A percentile compares a stretch with the other conserved stretches of the same genome.
Evolutionary conservation across 2,329 filamentous ascomycete species (phyloP).

Genomic region (Onygena corvina): DNA sequence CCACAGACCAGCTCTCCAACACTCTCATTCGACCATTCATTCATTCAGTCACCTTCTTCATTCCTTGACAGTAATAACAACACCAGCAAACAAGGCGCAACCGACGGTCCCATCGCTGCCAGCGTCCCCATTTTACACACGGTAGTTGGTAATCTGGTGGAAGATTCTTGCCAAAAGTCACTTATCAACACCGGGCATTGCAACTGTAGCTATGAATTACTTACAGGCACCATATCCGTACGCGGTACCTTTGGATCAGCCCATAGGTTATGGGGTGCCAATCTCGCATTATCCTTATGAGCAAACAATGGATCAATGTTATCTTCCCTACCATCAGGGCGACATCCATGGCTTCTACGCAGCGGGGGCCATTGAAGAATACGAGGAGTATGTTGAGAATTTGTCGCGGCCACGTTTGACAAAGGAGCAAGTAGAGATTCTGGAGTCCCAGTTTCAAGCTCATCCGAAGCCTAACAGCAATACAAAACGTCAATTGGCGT

Average conservation of each 20-base stretch:
- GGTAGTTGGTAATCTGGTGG: too few species aligned
- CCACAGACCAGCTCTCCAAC: not conserved
- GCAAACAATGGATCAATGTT: conserved; percentile 9
- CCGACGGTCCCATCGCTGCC: too few species aligned
- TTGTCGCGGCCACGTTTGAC: conserved; percentile 39
- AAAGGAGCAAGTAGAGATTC: conserved; percentile 40
- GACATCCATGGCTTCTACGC: conserved; percentile 10
- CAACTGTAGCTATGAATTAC: conserved; percentile 31
- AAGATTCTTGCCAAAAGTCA: too few species aligned
- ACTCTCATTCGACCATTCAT: conserved; percentile 5
- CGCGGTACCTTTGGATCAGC: conserved; percentile 29
- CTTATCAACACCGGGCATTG: too few species aligned
- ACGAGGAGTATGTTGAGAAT: conserved; percentile 38
- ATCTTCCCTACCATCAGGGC: conserved; percentile 9
- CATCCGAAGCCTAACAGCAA: conserved; percentile 41
- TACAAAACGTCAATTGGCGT: conserved; percentile 39
- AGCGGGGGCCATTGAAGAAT: conserved; percentile 25
- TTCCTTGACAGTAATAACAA: too few species aligned
- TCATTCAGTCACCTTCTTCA: too few species aligned
- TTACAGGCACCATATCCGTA: conserved; percentile 30
- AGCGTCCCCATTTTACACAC: too few species aligned
- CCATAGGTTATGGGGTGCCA: conserved; percentile 22
- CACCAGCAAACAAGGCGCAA: too few species aligned
- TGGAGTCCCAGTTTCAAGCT: conserved; percentile 40
- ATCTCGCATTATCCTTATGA: conserved; percentile 7